phyloP scores from a whole-genome alignment of 768 basidiomycete genomes.

The Lactarius tabidus region DNA sequence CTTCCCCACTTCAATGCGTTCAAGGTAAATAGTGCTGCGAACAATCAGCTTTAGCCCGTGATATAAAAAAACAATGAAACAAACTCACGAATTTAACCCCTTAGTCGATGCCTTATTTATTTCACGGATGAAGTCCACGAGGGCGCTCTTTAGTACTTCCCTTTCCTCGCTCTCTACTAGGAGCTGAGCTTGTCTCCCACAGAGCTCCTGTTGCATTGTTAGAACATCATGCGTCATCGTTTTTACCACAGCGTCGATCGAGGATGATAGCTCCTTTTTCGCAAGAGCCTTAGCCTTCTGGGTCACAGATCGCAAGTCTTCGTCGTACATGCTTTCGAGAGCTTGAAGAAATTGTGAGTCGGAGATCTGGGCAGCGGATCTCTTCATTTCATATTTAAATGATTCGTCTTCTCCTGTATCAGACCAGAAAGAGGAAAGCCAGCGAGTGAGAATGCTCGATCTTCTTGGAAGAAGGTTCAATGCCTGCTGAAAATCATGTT shows the following conservation, averaged over 20 bases:
- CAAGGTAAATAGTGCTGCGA: constrained; percentile 1
- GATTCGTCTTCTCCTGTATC: neutral
- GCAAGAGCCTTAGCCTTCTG: neutral
- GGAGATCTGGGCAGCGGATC: neutral
- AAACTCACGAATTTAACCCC: constrained; percentile 10
- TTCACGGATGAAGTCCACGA: constrained; percentile 6
- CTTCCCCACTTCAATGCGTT: neutral
- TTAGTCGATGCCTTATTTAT: neutral
- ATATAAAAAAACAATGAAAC: neutral
- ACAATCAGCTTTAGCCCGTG: neutral
- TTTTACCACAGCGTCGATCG: constrained; percentile 5
- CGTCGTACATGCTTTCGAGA: constrained; percentile 1
- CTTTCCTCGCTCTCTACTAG: constrained; percentile 7
- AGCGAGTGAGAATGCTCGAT: neutral
- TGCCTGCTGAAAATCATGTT: neutral
- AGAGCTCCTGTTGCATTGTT: constrained; percentile 10
- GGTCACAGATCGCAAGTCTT: neutral
- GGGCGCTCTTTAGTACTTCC: neutral
- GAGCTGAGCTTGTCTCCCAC: neutral
- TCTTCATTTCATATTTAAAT: constrained; percentile 10
- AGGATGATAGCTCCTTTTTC: neutral
- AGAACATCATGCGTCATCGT: neutral
- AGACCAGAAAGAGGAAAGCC: neutral
- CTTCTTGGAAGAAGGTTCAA: neutral
- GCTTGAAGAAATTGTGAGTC: constrained; percentile 15